Evolutionary conservation across 2,329 filamentous ascomycete genomes (phyloP), one percentile per base, ranked within the genome.

Genomic region (Colletotrichum noveboracense): DNA sequence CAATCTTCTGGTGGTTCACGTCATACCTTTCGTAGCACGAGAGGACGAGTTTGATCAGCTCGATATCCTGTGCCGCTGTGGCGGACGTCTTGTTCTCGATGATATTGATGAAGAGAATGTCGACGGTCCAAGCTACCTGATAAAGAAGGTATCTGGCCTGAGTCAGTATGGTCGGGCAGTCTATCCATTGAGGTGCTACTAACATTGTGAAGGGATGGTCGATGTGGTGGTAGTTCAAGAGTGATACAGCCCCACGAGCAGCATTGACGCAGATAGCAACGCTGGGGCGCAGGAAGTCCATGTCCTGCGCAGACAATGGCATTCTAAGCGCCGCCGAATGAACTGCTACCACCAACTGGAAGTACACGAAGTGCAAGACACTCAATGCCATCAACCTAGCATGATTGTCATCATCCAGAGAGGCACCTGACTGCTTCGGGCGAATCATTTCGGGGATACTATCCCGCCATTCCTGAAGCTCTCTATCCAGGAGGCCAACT

Each of bases 401-500:
- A 24, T 75, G 73, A 24, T 48, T 48, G 43, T 75, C 73, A 13
- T 65, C 70, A 34, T 75, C 73, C 2, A 75, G 62, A 28, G 73
- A 43, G 6, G 70, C 73, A 1, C 73, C 73, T 7, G 56, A 64
- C 21, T 66, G 71, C 10, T 75, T 70, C 9, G 70, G 70, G 10
- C 66, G 73, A 26, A 75, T 73, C 73, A 75, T 75, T n/a, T 71
- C 69, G 8, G 73, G 73, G 26, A 75, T 68, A 16, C 70, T 69
- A 16, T 75, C 62, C 32, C 70, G 55, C 73, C 73, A 75, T 34
- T 52, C 73, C 70, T 72, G 70, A 18, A 75, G 64, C n/a, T 75
- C 70, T 13, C 43, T 36, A 21, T 75, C 73, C 2, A 75, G 34
- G 12, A 58, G 69, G 38, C 64, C 55, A n/a, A 75, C 73, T 24